phyloP scores from a whole-genome alignment of 805 yeast species.

The Saturnispora silvae region DNA sequence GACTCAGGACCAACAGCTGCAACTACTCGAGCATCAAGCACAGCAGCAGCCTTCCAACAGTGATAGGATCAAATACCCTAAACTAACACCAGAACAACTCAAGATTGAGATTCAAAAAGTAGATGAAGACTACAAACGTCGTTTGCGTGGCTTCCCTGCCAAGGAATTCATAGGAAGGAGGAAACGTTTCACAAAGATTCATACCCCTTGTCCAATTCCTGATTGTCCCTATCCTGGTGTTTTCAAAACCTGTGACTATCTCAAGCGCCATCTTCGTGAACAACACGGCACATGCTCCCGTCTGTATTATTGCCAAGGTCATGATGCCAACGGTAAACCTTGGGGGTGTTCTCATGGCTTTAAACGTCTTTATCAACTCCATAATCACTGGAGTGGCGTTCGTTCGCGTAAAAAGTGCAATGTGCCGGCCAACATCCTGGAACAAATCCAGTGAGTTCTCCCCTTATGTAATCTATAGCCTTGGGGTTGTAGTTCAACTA shows the following conservation, averaged over 20 bases:
- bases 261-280: constrained; percentile 24
- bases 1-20: no score
- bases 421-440: constrained; percentile 16
- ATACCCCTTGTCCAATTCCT: constrained; percentile 5
- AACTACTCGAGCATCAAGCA: no score
- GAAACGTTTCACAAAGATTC: constrained; percentile 4
- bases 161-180: neutral
- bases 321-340: constrained; percentile 12
- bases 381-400: constrained; percentile 26
- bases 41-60: no score
- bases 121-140: constrained; percentile 6
- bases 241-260: constrained; percentile 22
- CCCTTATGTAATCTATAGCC: no score
- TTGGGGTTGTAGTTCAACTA: no score
- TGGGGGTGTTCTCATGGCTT: constrained; percentile 27
- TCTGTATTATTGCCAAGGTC: constrained; percentile 21
- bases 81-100: neutral
- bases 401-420: constrained; percentile 23
- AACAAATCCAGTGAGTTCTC: neutral
- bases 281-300: constrained; percentile 21
- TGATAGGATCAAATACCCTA: no score
- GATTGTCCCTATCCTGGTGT: constrained; percentile 23
- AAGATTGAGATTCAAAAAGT: constrained; percentile 12
- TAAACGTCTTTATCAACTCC: constrained; percentile 25
- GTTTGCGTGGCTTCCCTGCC: no score